Conservation (phyloP, 331 rosid species). For the Quercus phellos region DNA sequence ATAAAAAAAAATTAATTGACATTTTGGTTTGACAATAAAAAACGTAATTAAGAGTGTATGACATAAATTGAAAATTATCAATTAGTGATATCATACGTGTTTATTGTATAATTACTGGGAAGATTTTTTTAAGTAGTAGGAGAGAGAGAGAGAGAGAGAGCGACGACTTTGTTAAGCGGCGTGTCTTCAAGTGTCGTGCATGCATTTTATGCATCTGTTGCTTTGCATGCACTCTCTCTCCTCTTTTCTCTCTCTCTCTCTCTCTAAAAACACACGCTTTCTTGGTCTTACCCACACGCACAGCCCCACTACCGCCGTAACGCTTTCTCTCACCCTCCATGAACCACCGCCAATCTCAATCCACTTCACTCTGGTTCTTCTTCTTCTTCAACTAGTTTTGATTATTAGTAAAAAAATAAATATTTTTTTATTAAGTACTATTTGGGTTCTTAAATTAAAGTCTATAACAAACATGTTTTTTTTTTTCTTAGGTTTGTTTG, state of each 20-base stretch:
- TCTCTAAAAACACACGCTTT: conserved; percentile 18
- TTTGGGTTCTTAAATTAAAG: neutral
- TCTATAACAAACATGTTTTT: neutral
- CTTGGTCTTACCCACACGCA: neutral
- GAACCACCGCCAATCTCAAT: conserved; percentile 33
- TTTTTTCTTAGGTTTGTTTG: neutral
- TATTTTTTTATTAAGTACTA: neutral
- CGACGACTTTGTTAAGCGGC: conserved; percentile 44
- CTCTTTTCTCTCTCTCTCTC: conserved; percentile 4
- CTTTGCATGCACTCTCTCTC: conserved; percentile 92
- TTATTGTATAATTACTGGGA: too few species aligned
- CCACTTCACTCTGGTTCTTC: conserved; percentile 16
- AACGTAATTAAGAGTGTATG: accelerated
- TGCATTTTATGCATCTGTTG: conserved; percentile 92
- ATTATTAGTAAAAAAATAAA: neutral
- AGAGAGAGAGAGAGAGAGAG: neutral
- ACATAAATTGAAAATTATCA: too few species aligned
- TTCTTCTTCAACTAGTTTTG: neutral
- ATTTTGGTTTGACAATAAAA: accelerated
- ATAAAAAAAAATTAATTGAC: accelerated
- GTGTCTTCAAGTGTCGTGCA: conserved; percentile 98
- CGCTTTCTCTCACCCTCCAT: conserved; percentile 18
- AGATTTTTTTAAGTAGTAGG: neutral
- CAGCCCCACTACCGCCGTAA: neutral
- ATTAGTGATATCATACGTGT: too few species aligned